A percentile compares a stretch with the other conserved stretches of the same genome.
Conservation (phyloP, 2,329 filamentous ascomycete species). For the Alternaria atra region DNA sequence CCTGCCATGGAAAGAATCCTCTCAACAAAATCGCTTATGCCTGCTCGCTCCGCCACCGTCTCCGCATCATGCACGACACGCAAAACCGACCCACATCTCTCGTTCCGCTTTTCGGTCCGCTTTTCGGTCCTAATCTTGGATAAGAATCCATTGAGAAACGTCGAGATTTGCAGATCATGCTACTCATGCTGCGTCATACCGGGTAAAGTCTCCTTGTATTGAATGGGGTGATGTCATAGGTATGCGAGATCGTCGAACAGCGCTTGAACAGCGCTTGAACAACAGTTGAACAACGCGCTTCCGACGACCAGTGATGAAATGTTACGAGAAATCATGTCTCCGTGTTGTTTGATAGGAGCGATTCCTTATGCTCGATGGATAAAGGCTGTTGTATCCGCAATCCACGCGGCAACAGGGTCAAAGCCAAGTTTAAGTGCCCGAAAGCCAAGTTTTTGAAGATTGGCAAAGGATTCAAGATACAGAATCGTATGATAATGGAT, state of each 20-base stretch:
- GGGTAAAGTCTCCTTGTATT: not conserved
- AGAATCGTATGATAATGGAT: not conserved
- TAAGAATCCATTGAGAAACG: not conserved
- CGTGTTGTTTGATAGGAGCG: conserved; percentile 1
- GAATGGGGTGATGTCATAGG: not conserved
- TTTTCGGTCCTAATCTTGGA: conserved; percentile 3
- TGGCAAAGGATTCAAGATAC: not conserved
- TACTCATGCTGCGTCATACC: not conserved
- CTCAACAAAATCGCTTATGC: conserved; percentile 1
- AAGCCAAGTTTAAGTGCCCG: conserved; percentile 21
- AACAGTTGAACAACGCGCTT: not conserved
- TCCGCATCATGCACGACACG: conserved; percentile 9
- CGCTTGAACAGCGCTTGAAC: not conserved
- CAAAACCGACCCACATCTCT: not conserved
- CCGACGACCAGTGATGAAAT: not conserved
- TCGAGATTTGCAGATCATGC: conserved; percentile 5
- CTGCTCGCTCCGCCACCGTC: conserved; percentile 8
- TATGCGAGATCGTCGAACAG: not conserved
- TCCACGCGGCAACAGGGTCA: conserved; percentile 3
- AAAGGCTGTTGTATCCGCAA: not conserved
- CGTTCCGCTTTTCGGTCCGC: conserved; percentile 5
- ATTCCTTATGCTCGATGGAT: not conserved
- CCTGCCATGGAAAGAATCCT: not conserved
- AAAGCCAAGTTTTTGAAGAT: conserved; percentile 18
- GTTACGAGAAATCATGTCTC: not conserved